Evolutionary conservation across 1,284 basidiomycete genomes (phyloP).

Genomic region (Agaricales sp.): DNA sequence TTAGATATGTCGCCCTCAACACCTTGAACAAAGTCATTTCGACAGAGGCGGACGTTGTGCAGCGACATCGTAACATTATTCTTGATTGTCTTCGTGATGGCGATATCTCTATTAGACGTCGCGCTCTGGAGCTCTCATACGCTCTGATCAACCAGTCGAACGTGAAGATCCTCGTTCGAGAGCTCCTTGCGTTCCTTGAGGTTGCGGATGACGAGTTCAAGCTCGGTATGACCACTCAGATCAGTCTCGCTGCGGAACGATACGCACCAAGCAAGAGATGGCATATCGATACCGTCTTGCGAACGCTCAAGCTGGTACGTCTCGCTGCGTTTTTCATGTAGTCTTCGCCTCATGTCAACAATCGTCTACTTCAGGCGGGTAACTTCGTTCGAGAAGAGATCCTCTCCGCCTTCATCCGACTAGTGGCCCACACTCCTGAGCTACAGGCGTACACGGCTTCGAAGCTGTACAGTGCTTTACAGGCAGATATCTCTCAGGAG

Average conservation of each 20-base stretch:
- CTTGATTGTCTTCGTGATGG: constrained; percentile 97
- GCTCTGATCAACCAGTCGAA: constrained; percentile 96
- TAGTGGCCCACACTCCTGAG: constrained; percentile 96
- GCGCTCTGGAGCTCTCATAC: constrained; percentile 95
- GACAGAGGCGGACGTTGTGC: constrained; percentile 98
- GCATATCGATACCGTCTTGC: constrained; percentile 97
- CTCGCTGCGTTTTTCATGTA: not conserved
- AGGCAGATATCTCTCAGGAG: constrained; percentile 92
- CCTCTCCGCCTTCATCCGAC: constrained; percentile 87
- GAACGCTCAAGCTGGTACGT: constrained; percentile 84
- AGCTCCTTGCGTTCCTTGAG: constrained; percentile 92
- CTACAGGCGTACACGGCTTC: constrained; percentile 94
- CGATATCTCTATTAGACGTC: constrained; percentile 95
- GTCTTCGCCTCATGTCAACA: constrained; percentile 2
- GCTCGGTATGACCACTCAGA: constrained; percentile 94
- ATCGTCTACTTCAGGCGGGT: constrained; percentile 58
- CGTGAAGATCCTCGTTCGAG: constrained; percentile 86
- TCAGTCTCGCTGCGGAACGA: constrained; percentile 90
- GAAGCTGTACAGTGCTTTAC: constrained; percentile 83
- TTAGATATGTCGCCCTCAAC: constrained; percentile 96
- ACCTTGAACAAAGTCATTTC: constrained; percentile 98
- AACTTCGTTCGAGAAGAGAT: constrained; percentile 98
- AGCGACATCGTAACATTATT: constrained; percentile 96
- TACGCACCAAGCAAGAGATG: constrained; percentile 98
- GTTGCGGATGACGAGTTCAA: constrained; percentile 99